Conservation (phyloP, 208 protist species). For the Acanthamoeba lenticulata region DNA sequence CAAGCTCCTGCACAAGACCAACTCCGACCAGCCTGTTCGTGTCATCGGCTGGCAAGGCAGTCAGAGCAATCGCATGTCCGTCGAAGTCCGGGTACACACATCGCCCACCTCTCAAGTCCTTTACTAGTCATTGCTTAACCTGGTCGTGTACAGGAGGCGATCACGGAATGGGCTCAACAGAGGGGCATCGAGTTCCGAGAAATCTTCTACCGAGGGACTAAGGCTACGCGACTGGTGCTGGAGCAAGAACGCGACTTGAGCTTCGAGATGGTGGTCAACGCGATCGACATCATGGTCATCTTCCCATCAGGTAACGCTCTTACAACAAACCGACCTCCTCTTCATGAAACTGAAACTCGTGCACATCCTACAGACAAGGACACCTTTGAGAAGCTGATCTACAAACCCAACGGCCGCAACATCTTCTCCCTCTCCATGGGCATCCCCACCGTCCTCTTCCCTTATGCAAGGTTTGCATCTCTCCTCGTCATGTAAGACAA, state of each 20-base stretch:
- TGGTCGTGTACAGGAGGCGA: background rate
- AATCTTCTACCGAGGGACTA: background rate
- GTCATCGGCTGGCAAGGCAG: background rate
- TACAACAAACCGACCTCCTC: too few species aligned
- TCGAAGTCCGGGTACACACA: background rate
- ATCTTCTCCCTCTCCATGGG: background rate
- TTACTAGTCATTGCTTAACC: background rate
- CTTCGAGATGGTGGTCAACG: background rate
- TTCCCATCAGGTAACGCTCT: background rate
- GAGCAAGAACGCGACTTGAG: background rate
- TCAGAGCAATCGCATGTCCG: background rate
- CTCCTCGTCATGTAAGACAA: background rate
- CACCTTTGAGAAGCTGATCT: background rate
- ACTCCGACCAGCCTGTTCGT: background rate
- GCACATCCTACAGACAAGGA: background rate
- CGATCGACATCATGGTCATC: background rate
- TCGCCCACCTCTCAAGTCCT: background rate
- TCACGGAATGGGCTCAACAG: background rate
- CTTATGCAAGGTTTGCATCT: background rate
- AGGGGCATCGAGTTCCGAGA: background rate
- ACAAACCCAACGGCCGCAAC: background rate
- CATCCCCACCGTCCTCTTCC: constrained; percentile 2
- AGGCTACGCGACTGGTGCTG: background rate
- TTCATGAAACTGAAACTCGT: background rate
- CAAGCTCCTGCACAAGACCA: background rate